Base-by-base conservation (phyloP, 371 early-diverging fungal species). In the Saksenaea oblongispora region DNA sequence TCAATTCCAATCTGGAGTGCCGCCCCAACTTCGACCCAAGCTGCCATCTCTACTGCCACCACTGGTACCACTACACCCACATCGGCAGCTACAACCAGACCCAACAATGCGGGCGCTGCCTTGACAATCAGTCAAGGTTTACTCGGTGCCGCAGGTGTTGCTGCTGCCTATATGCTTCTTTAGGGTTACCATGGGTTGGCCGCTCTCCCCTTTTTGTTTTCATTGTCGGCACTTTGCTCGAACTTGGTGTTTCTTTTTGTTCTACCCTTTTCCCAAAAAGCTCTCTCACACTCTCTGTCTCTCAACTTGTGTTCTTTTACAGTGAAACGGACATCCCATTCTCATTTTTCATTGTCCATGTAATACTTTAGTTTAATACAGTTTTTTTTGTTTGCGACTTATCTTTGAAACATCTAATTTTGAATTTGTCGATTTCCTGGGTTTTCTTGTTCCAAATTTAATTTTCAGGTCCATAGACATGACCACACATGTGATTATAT, bases 281-380 rank as follows among this genome's bases (percentile, higher is more conserved):
- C 51, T 22, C 51, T 47, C 51, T 47, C 51, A 31, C 31, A 31
- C 7, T 31, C 31, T 31, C 31, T 31, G 31, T 31, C 31, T 31
- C 31, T 47, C 51, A 47, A 47, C 51, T 47, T 47, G 51, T 47
- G 51, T 47, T 47, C 51, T 47, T 47, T 47, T 47, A 47, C 51
- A 47, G 51, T 47, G 51, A 47, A 47, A 47, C 51, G 51, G 51
- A 47, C 51, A 47, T 47, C 22, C 51, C 51, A 47, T 47, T 22
- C 24, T 47, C 51, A 47, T 47, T 22, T 47, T 22, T 47, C 51
- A 47, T 47, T 47, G 51, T 47, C 51, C 51, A 47, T 47, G 51
- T 47, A 47, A 47, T 47, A 47, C 51, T 47, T 47, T 47, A 47
- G 51, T 22, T 22, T 47, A 47, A 47, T 47, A 47, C 51, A 47